Evolutionary conservation across 164 flowering plant genomes (phyloP).

Genomic region (Magnolia sinica): DNA sequence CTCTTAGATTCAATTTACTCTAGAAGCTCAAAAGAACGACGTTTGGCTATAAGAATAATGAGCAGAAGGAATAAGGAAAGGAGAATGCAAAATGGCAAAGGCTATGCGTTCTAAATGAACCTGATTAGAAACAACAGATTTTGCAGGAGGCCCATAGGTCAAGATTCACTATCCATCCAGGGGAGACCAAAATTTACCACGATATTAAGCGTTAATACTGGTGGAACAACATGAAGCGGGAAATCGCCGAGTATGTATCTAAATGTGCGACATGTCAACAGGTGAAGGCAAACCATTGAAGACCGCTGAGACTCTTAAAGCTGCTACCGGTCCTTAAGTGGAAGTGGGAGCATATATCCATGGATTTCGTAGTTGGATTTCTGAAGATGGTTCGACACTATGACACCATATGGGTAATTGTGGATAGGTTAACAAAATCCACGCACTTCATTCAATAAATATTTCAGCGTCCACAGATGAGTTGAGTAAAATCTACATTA

Average conservation of each 20-base stretch:
- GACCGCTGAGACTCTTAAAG: background rate
- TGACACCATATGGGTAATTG: background rate
- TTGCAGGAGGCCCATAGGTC: no score
- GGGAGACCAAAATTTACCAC: background rate
- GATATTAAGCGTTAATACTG: background rate
- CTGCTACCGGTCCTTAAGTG: background rate
- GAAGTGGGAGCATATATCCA: slow-evolving; percentile 12
- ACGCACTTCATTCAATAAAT: background rate
- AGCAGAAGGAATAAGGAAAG: background rate
- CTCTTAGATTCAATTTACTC: no score
- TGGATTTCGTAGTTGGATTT: slow-evolving; percentile 7
- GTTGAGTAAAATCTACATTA: background rate
- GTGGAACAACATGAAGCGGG: background rate
- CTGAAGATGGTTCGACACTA: background rate
- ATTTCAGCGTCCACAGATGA: background rate
- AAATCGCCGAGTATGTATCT: background rate
- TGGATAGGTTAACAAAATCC: background rate
- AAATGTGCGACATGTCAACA: slow-evolving; percentile 1
- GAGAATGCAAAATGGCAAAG: background rate
- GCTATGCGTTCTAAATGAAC: background rate
- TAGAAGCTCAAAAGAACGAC: background rate
- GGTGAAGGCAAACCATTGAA: slow-evolving; percentile 2
- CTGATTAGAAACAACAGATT: no score
- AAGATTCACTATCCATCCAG: background rate
- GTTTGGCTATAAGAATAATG: background rate